Base-by-base conservation (phyloP, 192 early-diverging fungal genomes). In the Coemansia pectinata region DNA sequence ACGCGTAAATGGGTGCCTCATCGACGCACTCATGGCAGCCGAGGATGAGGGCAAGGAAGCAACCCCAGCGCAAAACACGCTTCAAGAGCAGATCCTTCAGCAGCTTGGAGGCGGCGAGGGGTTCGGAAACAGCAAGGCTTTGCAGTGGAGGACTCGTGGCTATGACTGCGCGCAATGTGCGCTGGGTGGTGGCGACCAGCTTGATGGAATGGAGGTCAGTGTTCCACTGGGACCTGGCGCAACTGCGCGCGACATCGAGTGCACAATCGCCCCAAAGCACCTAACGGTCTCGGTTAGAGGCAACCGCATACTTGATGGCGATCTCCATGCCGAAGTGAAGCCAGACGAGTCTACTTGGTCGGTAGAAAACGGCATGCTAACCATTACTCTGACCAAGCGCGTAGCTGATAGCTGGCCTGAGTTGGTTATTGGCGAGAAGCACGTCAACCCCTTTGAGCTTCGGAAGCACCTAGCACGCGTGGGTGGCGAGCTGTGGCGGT, bases 21-120 rank as follows among this genome's bases (percentile, higher is more conserved):
- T 91, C 36, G 87, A 89, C 29, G 90, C 90, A 4, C 86, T 92
- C 45, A 85, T 88, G 77, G 84, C 84, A 39, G 77, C 73, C 9
- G 58, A 69, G 7, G 63, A 66, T 31, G 67, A 68, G 19, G 31
- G 39, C 9, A 23, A 36, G 33, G 69, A 58, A 5, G 60, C 29
- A 21, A 25, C 38, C 14, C 38, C 21, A 21, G 63, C 19, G 39
- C 60, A 70, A 40, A 40, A 64, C 17, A 55, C 66, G 29, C 42
- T 84, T 10, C 67, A 79, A 55, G 63, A 47, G 25, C 71, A 69
- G 71, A 73, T 84, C 61, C 15, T 71, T n/a, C 64, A 65, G 58
- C 77, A 84, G 67, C 69, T 84, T 1, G 71, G 62, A 6, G 65
- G 58, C 3, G 62, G 65, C 31, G 58, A 40, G 48, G 66, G n/a